A percentile compares a stretch with the other conserved stretches of the same genome.
Evolutionary conservation across 2,329 filamentous ascomycete species (phyloP).

Genomic region (Ambrosiella xylebori): DNA sequence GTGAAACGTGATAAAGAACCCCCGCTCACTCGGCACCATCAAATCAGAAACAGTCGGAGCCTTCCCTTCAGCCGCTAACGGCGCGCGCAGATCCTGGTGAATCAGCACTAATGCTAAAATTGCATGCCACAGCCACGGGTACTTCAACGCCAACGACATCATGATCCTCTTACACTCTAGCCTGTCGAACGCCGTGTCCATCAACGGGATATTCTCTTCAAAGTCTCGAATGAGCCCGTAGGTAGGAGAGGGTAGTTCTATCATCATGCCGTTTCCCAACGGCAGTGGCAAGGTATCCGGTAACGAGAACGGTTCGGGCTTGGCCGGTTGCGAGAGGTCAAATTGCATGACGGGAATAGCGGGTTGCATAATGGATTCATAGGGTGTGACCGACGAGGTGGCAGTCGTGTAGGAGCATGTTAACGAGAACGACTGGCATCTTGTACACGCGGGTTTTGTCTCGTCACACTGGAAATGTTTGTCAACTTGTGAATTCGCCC

Average conservation of each 20-base stretch:
- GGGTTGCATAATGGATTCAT: slow-evolving; percentile 5
- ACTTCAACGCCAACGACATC: slow-evolving; percentile 15
- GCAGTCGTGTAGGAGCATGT: slow-evolving; percentile 28
- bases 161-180: background rate
- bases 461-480: slow-evolving; percentile 33
- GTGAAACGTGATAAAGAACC: slow-evolving; percentile 25
- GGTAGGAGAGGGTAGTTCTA: background rate
- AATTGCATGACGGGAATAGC: slow-evolving; percentile 2
- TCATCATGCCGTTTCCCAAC: slow-evolving; percentile 1
- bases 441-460: slow-evolving; percentile 28
- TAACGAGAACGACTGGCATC: slow-evolving; percentile 30
- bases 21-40: slow-evolving; percentile 14
- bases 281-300: background rate
- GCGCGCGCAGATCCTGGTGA: slow-evolving; percentile 13
- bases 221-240: background rate
- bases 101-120: slow-evolving; percentile 13
- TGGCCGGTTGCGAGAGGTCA: background rate
- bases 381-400: slow-evolving; percentile 15
- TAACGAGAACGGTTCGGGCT: background rate
- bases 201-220: background rate
- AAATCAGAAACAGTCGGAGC: background rate
- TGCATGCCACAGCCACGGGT: slow-evolving; percentile 7
- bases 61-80: background rate
- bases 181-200: background rate
- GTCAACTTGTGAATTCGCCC: background rate